These are phyloP conservation scores for Mortierella sp. DNA, from an alignment of 371 early-diverging fungal species.

Conservation along the genomic window DNA sequence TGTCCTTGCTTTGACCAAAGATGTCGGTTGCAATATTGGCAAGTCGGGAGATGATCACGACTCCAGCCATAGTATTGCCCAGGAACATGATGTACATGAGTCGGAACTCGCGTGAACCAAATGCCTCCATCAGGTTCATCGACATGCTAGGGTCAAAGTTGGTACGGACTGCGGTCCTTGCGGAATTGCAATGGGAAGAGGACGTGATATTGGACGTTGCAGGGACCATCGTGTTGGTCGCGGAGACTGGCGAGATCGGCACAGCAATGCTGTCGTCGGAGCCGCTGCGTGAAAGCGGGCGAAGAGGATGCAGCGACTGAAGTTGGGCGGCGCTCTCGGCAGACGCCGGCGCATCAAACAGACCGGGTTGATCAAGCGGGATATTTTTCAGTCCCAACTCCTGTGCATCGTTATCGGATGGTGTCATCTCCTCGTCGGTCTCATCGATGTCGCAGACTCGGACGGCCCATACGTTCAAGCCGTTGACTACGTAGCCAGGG, in stretches of 20 bases:
- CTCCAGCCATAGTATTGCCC: slow-evolving; percentile 65
- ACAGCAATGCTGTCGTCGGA: slow-evolving; percentile 22
- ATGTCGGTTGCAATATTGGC: slow-evolving; percentile 65
- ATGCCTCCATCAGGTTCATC: slow-evolving; percentile 64
- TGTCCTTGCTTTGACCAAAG: slow-evolving; percentile 54
- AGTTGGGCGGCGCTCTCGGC: background rate
- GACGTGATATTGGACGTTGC: slow-evolving; percentile 16
- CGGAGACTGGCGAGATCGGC: slow-evolving; percentile 34
- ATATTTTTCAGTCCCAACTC: slow-evolving; percentile 9
- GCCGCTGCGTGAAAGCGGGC: slow-evolving; percentile 22
- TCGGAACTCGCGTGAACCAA: slow-evolving; percentile 64
- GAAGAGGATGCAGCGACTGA: slow-evolving; percentile 21
- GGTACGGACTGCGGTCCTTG: slow-evolving; percentile 7
- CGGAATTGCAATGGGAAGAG: slow-evolving; percentile 27
- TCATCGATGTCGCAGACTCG: slow-evolving; percentile 49
- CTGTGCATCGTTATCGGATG: slow-evolving; percentile 14
- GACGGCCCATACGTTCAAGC: slow-evolving; percentile 60
- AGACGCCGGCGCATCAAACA: background rate
- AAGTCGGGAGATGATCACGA: slow-evolving; percentile 66
- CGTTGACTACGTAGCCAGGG: slow-evolving; percentile 68
- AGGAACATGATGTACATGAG: slow-evolving; percentile 64
- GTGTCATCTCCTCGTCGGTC: slow-evolving; percentile 16
- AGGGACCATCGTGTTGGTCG: slow-evolving; percentile 30
- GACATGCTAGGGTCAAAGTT: slow-evolving; percentile 58
- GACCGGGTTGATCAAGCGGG: slow-evolving; percentile 6